Conservation (phyloP, 495 filamentous ascomycete species). For the Hypoxylon fragiforme region DNA sequence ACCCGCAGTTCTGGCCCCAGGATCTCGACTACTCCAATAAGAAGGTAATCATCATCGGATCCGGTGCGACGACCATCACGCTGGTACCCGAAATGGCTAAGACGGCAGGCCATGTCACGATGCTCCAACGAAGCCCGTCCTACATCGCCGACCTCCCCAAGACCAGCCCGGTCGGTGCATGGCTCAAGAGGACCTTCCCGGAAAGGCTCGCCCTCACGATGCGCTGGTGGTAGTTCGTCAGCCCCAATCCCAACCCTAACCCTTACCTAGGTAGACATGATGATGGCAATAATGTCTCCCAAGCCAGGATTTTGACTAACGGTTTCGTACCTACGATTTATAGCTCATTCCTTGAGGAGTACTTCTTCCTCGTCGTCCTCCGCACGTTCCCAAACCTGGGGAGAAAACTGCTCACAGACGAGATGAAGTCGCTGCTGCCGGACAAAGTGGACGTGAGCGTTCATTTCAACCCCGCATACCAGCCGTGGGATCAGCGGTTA, state of each 20-base stretch:
- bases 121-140: conserved; percentile 60
- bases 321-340: background rate
- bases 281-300: no score
- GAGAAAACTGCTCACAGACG: conserved; percentile 49
- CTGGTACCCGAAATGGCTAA: conserved; percentile 55
- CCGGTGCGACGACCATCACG: conserved; percentile 61
- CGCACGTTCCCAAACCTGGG: conserved; percentile 56
- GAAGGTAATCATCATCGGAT: conserved; percentile 58
- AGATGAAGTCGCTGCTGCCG: conserved; percentile 58
- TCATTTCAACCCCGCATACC: conserved; percentile 72
- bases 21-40: conserved; percentile 55
- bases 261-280: background rate
- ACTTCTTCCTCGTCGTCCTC: conserved; percentile 35
- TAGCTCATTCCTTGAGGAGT: conserved; percentile 30
- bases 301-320: background rate
- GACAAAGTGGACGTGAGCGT: conserved; percentile 58
- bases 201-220: conserved; percentile 18
- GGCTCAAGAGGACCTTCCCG: conserved; percentile 15
- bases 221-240: conserved; percentile 42
- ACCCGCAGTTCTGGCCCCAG: conserved; percentile 66
- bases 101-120: conserved; percentile 55
- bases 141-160: conserved; percentile 60
- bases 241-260: conserved; percentile 4
- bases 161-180: conserved; percentile 4
- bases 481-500: conserved; percentile 72